A percentile compares a stretch with the other conserved stretches of the same genome.
These are phyloP conservation scores for Tulasnella sp. DNA, from an alignment of 768 basidiomycete species.

Conservation along the genomic window DNA sequence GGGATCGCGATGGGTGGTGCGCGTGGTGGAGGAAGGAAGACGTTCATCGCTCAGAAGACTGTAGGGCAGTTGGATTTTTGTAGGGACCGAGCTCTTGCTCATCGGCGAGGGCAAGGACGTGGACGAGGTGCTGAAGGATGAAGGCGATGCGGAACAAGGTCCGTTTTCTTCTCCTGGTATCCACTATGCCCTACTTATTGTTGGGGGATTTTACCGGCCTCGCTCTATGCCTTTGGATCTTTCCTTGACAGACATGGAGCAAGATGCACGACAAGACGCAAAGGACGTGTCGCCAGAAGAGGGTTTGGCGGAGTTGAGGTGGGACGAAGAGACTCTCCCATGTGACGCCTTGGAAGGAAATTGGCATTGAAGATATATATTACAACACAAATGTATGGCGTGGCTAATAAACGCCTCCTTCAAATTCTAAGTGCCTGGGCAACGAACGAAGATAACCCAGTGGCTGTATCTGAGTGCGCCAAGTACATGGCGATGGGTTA, in stretches of 20 bases:
- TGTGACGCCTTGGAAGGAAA: background rate
- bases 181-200: background rate
- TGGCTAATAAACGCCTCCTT: too few relatives aligned
- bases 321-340: constrained; percentile 9
- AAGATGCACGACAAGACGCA: background rate
- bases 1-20: constrained; percentile 1
- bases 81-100: constrained; percentile 4
- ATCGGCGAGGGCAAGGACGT: background rate
- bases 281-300: background rate
- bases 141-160: constrained; percentile 6
- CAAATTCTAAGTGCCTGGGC: too few relatives aligned
- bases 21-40: background rate
- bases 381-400: background rate
- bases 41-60: constrained; percentile 8
- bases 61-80: constrained; percentile 6
- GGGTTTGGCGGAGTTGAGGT: constrained; percentile 6
- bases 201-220: background rate
- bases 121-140: constrained; percentile 3
- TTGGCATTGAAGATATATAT: background rate
- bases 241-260: background rate
- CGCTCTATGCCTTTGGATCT: background rate
- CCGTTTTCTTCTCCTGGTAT: background rate
- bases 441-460: too few relatives aligned
- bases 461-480: too few relatives aligned
- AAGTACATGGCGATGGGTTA: too few relatives aligned